phyloP scores from a whole-genome alignment of 345 rosid species.

The Durio zibethinus region DNA sequence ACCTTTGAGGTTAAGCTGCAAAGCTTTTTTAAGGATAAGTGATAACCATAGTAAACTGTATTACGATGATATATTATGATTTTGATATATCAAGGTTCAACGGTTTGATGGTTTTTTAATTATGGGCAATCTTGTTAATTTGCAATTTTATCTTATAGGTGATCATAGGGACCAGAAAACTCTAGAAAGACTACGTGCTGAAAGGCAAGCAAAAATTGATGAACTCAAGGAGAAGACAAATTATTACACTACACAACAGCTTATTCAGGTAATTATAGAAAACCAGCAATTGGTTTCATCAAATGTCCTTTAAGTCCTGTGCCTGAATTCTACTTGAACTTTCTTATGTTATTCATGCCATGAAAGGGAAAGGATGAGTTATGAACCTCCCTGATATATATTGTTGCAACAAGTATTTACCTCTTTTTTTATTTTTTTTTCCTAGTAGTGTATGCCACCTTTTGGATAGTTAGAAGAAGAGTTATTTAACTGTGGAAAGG shows the following conservation, averaged over 20 bases:
- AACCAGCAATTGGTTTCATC: neutral
- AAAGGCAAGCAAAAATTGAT: conserved; percentile 83
- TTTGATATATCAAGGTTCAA: neutral
- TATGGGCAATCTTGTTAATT: neutral
- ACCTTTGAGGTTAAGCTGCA: neutral
- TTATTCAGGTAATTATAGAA: conserved; percentile 69
- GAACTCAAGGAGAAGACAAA: conserved; percentile 95
- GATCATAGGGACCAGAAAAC: conserved; percentile 80
- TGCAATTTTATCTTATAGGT: conserved; percentile 36
- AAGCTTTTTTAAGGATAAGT: neutral
- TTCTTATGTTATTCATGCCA: neutral
- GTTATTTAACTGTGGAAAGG: neutral
- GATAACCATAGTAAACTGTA: neutral
- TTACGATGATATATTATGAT: neutral
- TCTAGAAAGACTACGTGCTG: conserved; percentile 78
- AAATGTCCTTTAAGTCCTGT: neutral
- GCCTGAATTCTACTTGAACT: neutral
- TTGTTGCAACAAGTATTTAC: neutral
- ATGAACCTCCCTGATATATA: neutral
- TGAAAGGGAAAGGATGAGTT: neutral
- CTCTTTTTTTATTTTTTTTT: neutral
- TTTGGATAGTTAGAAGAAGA: neutral
- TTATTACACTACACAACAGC: conserved; percentile 85
- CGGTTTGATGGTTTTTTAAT: neutral
- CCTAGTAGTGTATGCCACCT: neutral